These are phyloP conservation scores for Cystobasidiaceae sp. DNA, from an alignment of 1,284 basidiomycete species.

Conservation along the genomic window DNA sequence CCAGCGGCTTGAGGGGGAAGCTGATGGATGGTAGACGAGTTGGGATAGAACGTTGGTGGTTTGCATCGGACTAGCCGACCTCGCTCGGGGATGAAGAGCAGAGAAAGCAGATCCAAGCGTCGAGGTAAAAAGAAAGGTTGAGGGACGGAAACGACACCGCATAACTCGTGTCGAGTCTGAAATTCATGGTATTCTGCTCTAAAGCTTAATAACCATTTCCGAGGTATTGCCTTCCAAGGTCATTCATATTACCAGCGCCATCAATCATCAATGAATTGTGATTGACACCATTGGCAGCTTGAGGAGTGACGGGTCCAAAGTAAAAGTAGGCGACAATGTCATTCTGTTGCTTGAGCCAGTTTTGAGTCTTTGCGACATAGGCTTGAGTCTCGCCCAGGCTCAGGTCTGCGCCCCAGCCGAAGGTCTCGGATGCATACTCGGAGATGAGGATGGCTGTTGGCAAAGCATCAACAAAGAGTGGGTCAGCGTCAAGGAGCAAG, in stretches of 20 bases:
- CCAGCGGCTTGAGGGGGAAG: too few relatives aligned
- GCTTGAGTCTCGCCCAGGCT: conserved; percentile 9
- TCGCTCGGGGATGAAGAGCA: too few relatives aligned
- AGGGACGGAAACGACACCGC: too few relatives aligned
- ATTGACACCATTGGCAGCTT: conserved; percentile 21
- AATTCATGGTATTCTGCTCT: too few relatives aligned
- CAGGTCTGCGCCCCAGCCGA: conserved; percentile 17
- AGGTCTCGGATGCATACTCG: conserved; percentile 28
- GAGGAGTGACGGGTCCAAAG: conserved; percentile 23
- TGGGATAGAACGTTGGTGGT: too few relatives aligned
- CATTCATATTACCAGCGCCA: conserved; percentile 14
- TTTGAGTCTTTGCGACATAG: conserved; percentile 20
- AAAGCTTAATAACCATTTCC: neutral
- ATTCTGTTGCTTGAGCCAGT: conserved; percentile 21
- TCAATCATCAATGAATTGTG: conserved; percentile 18
- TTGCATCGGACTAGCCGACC: too few relatives aligned
- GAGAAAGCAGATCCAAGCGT: too few relatives aligned
- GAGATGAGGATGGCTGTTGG: conserved; percentile 26
- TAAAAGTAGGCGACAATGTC: conserved; percentile 23
- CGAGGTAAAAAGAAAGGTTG: too few relatives aligned
- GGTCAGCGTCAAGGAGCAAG: neutral
- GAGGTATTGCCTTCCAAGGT: conserved; percentile 26
- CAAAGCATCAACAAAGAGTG: too few relatives aligned
- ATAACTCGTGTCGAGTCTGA: too few relatives aligned
- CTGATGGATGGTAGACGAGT: too few relatives aligned